Conservation (phyloP, 257 asterid genomes). For the Marsdenia floribunda region DNA sequence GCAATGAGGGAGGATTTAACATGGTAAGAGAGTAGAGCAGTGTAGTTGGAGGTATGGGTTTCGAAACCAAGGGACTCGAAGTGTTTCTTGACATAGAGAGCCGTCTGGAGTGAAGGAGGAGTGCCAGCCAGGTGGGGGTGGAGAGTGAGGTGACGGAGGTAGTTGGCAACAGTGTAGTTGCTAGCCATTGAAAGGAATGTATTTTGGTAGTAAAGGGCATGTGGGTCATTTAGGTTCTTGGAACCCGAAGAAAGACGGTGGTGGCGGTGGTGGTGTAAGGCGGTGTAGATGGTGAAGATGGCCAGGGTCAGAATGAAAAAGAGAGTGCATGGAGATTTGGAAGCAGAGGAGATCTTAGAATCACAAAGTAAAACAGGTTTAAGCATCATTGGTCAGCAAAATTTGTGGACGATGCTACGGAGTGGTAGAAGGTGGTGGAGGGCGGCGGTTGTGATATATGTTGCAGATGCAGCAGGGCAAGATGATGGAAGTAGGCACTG, state of each 20-base stretch:
- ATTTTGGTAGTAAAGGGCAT: constrained; percentile 25
- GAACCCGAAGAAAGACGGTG: constrained; percentile 14
- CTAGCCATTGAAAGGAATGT: constrained; percentile 58
- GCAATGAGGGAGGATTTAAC: constrained; percentile 52
- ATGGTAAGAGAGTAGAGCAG: constrained; percentile 80
- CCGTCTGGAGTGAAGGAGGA: constrained; percentile 50
- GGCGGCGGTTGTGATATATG: neutral
- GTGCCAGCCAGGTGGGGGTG: constrained; percentile 97
- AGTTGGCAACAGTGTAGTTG: constrained; percentile 67
- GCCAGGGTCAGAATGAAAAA: constrained; percentile 36
- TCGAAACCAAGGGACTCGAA: constrained; percentile 50
- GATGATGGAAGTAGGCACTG: neutral
- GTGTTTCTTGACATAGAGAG: constrained; percentile 57
- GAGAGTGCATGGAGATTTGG: constrained; percentile 44
- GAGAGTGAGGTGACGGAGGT: constrained; percentile 84
- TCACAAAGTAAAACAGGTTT: neutral
- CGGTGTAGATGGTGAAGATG: constrained; percentile 36
- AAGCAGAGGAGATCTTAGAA: constrained; percentile 22
- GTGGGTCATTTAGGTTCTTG: neutral
- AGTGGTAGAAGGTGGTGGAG: constrained; percentile 4
- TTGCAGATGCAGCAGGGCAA: neutral
- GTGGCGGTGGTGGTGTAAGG: constrained; percentile 30
- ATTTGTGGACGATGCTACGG: neutral
- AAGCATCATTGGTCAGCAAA: constrained; percentile 4
- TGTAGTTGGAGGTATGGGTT: constrained; percentile 48